Base-by-base conservation (phyloP, 441 rosid genomes). In the Rhodomyrtus psidioides region DNA sequence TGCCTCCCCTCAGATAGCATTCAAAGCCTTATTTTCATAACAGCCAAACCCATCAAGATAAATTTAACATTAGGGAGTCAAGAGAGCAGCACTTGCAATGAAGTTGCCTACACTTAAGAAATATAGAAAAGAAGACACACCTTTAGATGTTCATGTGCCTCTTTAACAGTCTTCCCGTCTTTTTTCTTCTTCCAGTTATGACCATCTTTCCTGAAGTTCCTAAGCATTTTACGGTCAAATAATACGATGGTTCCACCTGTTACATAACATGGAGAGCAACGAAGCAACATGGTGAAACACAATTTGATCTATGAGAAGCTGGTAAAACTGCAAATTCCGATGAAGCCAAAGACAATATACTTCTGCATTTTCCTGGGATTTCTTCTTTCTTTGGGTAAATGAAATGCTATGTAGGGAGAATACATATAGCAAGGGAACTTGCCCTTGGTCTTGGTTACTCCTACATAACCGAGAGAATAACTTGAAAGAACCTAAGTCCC, bases 131-230 rank as follows among this genome's bases (percentile, higher is more conserved):
- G 87, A 87, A 90, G 86, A 23, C 95, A 88, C 89, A 96, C 99
- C 92, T 96, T 97, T 58, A 97, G 91, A 92, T 96, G 99, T 91
- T 96, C 99, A 42, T 97, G 99, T 90, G 99, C 99, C 93, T 97
- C 99, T 89, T 96, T 97, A 83, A 96, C 93, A 6, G 99, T 97
- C 94, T 94, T 97, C 86, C 99, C 99, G 88, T 97, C 99, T 75
- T 94, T 95, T 88, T 97, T 97, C 97, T 96, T 97, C 93, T 96
- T 97, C 99, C 99, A 97, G 88, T 89, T 95, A 91, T 95, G 98
- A 87, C 99, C 98, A 91, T 97, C 99, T 90, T 93, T 96, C 84
- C 99, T 91, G 88, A 97, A 97, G 90, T 97, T 96, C 90, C 99
- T 95, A 85, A 97, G 94, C 98, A 93, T 95, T 93, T 95, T 97